Base-by-base conservation (phyloP, 495 filamentous ascomycete species). In the Lepraria neglecta region DNA sequence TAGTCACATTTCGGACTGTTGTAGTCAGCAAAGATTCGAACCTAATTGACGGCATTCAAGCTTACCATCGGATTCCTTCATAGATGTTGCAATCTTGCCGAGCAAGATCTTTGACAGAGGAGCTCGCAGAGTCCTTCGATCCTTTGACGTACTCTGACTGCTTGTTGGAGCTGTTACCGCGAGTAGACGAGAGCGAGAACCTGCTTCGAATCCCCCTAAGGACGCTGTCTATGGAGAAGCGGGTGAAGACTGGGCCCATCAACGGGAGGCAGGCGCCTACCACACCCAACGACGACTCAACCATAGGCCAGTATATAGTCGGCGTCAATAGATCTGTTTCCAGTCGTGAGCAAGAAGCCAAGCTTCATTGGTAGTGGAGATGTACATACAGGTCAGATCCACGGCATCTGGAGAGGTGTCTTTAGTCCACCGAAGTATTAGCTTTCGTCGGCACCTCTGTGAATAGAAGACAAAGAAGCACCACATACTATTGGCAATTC, bases 251-350 rank as follows among this genome's bases (percentile, higher is more conserved):
- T 1, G 58, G 35, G 15, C 58, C 19, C 21, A 59, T 27, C 11
- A 59, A 51, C 3, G 46, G 58, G 9, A 59, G 58, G 33, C 58
- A 59, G 21, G 58, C 45, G 27, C 46, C 58, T 10, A 59, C 46
- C 21, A 50, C 28, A 31, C 45, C 57, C 0, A 40, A 1, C 0
- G 33, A 59, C 5, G 46, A 59, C 31, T 50, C 31, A 27, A 59
- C 31, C 21, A 59, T 42, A 9, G 21, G 31, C 31, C 57, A 59
- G 30, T 42, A 59, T 6, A 59, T 30, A 17, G 15, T 15, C 6
- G 45, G 46, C 27, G 45, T 42, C 17, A 42, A 15, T n/a, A 59
- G 28, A 42, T 59, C 46, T 51, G 14, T 21, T 43, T 7, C 3
- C n/a, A 6, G 4, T 50, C 11, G 40, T 46, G 27, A 4, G 17